Conservation (phyloP, 2,329 filamentous ascomycete species). For the Sphaceloma murrayae region DNA sequence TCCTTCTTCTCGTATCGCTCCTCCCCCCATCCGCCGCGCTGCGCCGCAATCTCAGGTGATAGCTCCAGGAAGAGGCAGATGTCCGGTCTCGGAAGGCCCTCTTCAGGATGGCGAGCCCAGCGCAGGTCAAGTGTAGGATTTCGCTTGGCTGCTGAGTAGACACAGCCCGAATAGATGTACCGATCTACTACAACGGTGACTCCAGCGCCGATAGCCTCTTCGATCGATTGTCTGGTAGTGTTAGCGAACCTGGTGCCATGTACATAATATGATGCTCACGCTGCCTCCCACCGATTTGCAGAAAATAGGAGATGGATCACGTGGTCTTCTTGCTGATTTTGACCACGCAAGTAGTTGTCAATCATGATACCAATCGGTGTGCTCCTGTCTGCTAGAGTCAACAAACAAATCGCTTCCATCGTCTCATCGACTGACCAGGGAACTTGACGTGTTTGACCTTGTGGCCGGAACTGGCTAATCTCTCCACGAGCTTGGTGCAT, state of each 20-base stretch:
- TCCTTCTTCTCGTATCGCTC: slow-evolving; percentile 81
- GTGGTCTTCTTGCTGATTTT: slow-evolving; percentile 70
- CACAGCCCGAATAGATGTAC: slow-evolving; percentile 90
- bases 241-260: slow-evolving; percentile 13
- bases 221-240: slow-evolving; percentile 29
- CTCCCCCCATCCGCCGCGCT: slow-evolving; percentile 74
- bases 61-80: slow-evolving; percentile 80
- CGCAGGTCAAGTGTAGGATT: slow-evolving; percentile 58
- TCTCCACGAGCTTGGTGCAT: slow-evolving; percentile 56
- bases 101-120: slow-evolving; percentile 79
- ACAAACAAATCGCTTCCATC: no score
- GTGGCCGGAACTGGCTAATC: slow-evolving; percentile 42
- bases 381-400: slow-evolving; percentile 55
- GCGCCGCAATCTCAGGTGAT: slow-evolving; percentile 58
- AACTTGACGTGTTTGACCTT: slow-evolving; percentile 54
- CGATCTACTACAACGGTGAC: slow-evolving; percentile 77
- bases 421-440: no score
- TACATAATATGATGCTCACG: slow-evolving; percentile 24
- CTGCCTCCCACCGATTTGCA: slow-evolving; percentile 77
- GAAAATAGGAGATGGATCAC: slow-evolving; percentile 84
- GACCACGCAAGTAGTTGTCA: slow-evolving; percentile 65
- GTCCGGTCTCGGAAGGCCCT: slow-evolving; percentile 80
- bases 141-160: slow-evolving; percentile 83
- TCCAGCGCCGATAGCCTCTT: slow-evolving; percentile 48
- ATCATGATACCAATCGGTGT: slow-evolving; percentile 85